These are phyloP conservation scores for Pinus albicaulis DNA, from an alignment of 75 land plant genomes.

Conservation along the genomic window DNA sequence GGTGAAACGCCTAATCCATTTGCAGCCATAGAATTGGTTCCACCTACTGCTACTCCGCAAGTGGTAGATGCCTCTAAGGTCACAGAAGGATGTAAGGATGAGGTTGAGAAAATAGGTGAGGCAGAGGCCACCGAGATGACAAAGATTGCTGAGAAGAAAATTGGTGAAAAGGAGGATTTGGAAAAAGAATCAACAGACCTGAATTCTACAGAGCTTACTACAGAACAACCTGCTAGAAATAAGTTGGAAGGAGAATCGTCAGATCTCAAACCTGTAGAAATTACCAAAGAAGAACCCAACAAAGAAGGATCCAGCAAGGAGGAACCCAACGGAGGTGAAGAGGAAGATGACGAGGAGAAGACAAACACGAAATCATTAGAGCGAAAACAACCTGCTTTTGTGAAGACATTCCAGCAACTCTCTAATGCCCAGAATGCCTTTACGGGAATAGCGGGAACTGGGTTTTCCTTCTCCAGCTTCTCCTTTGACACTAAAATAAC, in stretches of 20 bases:
- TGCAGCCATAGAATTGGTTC: constrained; percentile 12
- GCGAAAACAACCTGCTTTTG: constrained; percentile 9
- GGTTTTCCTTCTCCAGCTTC: constrained; percentile 22
- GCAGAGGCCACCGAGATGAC: constrained; percentile 7
- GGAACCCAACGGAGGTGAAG: background rate
- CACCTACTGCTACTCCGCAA: constrained; percentile 11
- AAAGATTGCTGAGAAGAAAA: background rate
- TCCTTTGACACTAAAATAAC: constrained; percentile 25
- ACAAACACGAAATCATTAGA: constrained; percentile 4
- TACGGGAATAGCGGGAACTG: constrained; percentile 36
- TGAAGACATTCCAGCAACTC: constrained; percentile 34
- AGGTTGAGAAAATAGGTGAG: background rate
- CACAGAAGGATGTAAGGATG: background rate
- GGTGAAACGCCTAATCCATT: constrained; percentile 13
- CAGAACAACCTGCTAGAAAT: background rate
- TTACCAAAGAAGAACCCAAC: background rate
- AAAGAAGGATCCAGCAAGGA: background rate
- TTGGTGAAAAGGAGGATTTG: constrained; percentile 11
- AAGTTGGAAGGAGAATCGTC: background rate
- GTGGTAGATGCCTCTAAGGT: background rate
- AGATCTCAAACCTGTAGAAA: background rate
- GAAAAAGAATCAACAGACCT: background rate
- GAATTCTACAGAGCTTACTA: background rate
- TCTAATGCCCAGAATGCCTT: constrained; percentile 39
- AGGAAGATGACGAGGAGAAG: constrained; percentile 16